Base-by-base conservation (phyloP, 2,329 filamentous ascomycete species). In the Byssochlamys sp. region DNA sequence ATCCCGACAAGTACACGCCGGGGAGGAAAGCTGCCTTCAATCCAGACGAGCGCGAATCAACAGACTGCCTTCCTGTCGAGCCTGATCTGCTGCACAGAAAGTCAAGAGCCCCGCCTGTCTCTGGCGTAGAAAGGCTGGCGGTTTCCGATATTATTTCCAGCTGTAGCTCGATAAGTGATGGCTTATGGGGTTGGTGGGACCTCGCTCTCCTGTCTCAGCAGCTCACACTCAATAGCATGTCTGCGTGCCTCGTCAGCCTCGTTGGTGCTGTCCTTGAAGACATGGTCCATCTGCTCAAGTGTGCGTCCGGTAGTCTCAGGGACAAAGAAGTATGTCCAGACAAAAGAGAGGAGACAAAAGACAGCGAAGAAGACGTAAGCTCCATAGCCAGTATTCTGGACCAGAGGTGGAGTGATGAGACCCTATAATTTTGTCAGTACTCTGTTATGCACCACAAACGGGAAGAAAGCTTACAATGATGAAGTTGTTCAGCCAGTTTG, bases 401-500 rank as follows among this genome's bases (percentile, higher is more conserved):
- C 80, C 35, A 88, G 78, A 1, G 84, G 79, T 0, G 85, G 86
- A 0, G 84, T 87, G 28, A 87, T 80, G 64, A 88, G 79, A 35
- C 86, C 84, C 55, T 74, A 24, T 26, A 5, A 53, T 6, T 12
- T 24, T 29, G 57, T 57, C 54, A 53, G 45, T 33, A 58, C 35
- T 33, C 19, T 55, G 1, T 2, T 5, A 0, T 10, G 11, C 12
- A n/a, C n/a, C 24, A 45, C 39, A 4, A 19, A 52, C 19, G 26
- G 5, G 59, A 72, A 2, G 73, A 57, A 9, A 28, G 66, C 69
- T 65, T 58, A 74, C 74, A 27, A 85, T 82, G 54, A 84, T 80
- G 61, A 86, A 86, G 67, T 86, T 85, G 66, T 80, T 83, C 2
- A 85, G 69, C 78, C 86, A 89, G 70, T 84, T 86, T 4, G 79